Percentiles rank a stretch among this genome's conserved stretches.
Evolutionary conservation across 176 grass and related monocot species (phyloP).

Genomic region (Avena atlantica): DNA sequence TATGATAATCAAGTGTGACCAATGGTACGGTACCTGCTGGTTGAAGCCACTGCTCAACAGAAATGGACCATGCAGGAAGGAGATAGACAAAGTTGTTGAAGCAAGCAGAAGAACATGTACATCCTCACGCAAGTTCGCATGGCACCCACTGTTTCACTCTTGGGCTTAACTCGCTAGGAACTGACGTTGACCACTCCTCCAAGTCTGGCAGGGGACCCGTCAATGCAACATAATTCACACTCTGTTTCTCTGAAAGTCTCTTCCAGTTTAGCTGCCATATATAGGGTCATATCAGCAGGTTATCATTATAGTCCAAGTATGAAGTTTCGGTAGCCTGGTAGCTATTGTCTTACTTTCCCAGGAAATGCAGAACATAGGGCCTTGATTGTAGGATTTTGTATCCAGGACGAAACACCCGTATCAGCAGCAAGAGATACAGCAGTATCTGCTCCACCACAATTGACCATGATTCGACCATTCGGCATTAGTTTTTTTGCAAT

Average conservation of each 20-base stretch:
- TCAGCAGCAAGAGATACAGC: constrained; percentile 58
- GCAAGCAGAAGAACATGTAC: constrained; percentile 10
- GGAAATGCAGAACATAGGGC: constrained; percentile 78
- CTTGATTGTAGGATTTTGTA: constrained; percentile 80
- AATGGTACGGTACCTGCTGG: constrained; percentile 15
- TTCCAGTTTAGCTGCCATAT: constrained; percentile 81
- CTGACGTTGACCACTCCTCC: constrained; percentile 66
- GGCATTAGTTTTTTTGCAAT: constrained; percentile 82
- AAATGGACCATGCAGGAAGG: constrained; percentile 30
- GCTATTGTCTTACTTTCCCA: constrained; percentile 56
- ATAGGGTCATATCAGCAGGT: constrained; percentile 27
- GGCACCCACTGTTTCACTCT: constrained; percentile 78
- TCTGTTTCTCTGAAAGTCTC: constrained; percentile 68
- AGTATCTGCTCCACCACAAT: constrained; percentile 79
- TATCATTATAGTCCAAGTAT: not conserved
- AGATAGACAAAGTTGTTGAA: constrained; percentile 31
- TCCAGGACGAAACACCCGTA: constrained; percentile 54
- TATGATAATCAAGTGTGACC: not conserved
- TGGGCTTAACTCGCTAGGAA: constrained; percentile 66
- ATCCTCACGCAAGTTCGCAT: constrained; percentile 49
- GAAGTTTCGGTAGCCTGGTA: not conserved
- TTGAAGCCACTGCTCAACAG: constrained; percentile 38
- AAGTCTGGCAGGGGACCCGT: constrained; percentile 86
- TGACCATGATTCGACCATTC: constrained; percentile 83
- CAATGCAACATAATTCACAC: constrained; percentile 82